Base-by-base conservation (phyloP, 352 stramenopile species). In the Phytophthora ohioensis region DNA sequence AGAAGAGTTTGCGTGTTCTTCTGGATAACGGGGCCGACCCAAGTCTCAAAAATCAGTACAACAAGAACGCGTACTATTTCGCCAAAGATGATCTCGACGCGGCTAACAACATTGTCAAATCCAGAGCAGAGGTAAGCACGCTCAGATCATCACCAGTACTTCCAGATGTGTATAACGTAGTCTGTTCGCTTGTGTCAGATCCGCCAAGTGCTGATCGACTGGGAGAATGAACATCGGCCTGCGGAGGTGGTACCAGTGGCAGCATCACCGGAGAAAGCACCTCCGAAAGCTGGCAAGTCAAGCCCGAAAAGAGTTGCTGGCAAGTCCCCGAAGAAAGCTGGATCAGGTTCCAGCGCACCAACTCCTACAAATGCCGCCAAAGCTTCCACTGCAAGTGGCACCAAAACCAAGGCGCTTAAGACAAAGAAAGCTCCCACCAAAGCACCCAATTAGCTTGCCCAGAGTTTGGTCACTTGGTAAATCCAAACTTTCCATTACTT, bases 71-170 rank as follows among this genome's bases (percentile, higher is more conserved):
- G 0, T 97, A 91, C 46, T 91, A 97, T 64, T 87, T 97, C 36
- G 92, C 92, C 3, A 91, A 97, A 61, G 92, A 97, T 53, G 88
- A 97, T 21, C 58, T 97, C 15, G 92, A 97, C 47, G 90, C 91
- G 3, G 91, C 90, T 5, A 72, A 86, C 10, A 93, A 93, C 54
- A 80, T 98, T 3, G 80, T 96, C 41, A 95, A 91, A 56, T 91
- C 83, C 9, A 73, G 73, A 57, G 78, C 74, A 3, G 87, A 94
- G 77, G 80, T 92, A 70, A 56, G 86, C 36, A 30, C 8, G 32
- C 6, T 17, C 21, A 27, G 17, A 35, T 36, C 30, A n/a, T 41
- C 45, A 7, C 9, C 48, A 55, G 27, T 32, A 34, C 5, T 45
- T 43, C 32, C 13, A 57, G 5, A 35, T 34, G 30, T 6, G 9